Percentiles rank a stretch among this genome's conserved stretches.
These are phyloP conservation scores for Colletotrichum falcatum DNA, from an alignment of 2,329 filamentous ascomycete species.

Conservation along the genomic window DNA sequence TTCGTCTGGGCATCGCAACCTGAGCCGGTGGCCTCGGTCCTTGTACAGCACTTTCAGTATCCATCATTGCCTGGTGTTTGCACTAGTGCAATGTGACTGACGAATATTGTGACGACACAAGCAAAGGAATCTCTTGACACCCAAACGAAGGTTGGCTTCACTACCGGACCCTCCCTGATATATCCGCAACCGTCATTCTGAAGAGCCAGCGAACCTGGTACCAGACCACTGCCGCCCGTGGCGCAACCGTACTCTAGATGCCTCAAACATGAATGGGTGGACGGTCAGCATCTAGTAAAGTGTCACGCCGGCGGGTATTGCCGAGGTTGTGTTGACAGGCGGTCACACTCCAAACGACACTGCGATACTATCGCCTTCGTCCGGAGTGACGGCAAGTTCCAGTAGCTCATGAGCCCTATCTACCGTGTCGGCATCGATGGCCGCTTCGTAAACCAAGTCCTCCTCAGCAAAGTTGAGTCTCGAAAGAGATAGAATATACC, in stretches of 20 bases:
- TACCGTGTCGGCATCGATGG: slow-evolving; percentile 81
- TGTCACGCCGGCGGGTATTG: neutral
- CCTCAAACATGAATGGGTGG: neutral
- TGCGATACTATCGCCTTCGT: slow-evolving; percentile 65
- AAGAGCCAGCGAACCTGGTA: slow-evolving; percentile 16
- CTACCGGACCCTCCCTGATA: slow-evolving; percentile 14
- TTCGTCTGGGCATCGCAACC: slow-evolving; percentile 1
- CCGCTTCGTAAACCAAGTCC: slow-evolving; percentile 79
- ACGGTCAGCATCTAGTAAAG: neutral
- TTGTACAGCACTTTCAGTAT: slow-evolving; percentile 4
- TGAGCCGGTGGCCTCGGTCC: slow-evolving; percentile 13
- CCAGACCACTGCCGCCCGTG: neutral
- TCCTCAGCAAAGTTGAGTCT: slow-evolving; percentile 87
- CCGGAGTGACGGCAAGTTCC: slow-evolving; percentile 83
- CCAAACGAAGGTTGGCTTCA: neutral
- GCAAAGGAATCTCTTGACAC: neutral
- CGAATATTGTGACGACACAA: slow-evolving; percentile 13
- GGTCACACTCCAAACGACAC: slow-evolving; percentile 55
- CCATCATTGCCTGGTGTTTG: slow-evolving; percentile 13
- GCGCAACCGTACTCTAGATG: neutral
- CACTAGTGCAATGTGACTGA: slow-evolving; percentile 30
- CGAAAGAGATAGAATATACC: slow-evolving; percentile 84
- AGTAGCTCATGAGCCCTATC: slow-evolving; percentile 86
- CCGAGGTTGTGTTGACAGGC: neutral
- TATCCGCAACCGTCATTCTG: slow-evolving; percentile 25